Evolutionary conservation across 75 land plant genomes (phyloP), one percentile per base, ranked within the genome.

Genomic region (Larix kaempferi): DNA sequence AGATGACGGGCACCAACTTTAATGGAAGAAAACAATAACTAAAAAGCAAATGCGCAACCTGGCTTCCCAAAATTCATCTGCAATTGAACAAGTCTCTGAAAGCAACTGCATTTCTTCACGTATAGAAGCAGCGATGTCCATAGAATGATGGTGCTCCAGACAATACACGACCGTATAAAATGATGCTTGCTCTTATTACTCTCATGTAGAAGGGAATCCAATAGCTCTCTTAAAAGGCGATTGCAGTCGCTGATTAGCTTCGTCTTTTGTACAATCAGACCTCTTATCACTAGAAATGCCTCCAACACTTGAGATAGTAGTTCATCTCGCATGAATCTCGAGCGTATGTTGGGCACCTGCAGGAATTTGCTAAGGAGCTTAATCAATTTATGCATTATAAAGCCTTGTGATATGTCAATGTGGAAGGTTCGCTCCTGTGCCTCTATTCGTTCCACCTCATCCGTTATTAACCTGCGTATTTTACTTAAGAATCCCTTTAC

Each of bases 181-280:
- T 94, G 91, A 15, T 92, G 74, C 82, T 97, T 97, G 79, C 94
- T 97, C 49, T 91, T 95, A 86, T 84, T 84, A 82, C 98, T 97
- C 73, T 97, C 99, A 39, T 88, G 88, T 61, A 97, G 81, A 71
- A 97, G 91, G 74, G 93, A 74, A 75, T 97, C 99, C 2, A 94
- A 79, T 54, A 97, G 90, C 55, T 97, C 98, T 73, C 92, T 95
- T 35, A 97, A 60, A 57, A 97, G 91, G 61, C 86, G 85, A 78
- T 89, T 91, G 82, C 99, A 94, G 79, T 97, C 98, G 81, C 95
- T 83, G 52, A 94, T 97, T 59, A 97, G 83, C 82, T 97, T 97
- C 33, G 98, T 94, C 84, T 97, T 97, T 76, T 97, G 99, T 59
- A 97, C 94, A 59, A 97, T 89, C 78, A 97, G 78, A 27, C 98